Base-by-base conservation (phyloP, 257 asterid genomes). In the Nyctanthes arbortristis region DNA sequence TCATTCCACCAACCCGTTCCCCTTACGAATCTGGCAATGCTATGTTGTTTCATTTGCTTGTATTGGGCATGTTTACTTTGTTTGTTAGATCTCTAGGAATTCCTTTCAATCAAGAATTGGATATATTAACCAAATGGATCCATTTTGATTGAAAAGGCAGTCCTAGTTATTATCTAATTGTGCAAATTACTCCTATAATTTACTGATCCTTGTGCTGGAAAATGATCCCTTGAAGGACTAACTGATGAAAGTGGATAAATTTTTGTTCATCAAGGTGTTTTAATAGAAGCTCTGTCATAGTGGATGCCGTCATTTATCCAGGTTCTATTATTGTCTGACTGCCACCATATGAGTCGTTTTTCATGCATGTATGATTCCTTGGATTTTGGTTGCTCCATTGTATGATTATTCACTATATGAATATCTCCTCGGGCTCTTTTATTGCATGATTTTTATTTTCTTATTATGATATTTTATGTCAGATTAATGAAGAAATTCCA, bases 151-250 rank as follows among this genome's bases (percentile, higher is more conserved):
- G 33, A 67, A 24, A 36, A 62, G 59, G 11, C 60, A 66, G 2
- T 29, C 61, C 28, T 30, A 29, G 39, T 65, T 35, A n/a, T n/a
- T n/a, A 34, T 40, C 39, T 61, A 63, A 9, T 33, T 33, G 28
- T 35, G 7, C 22, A 69, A 31, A 33, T 37, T 63, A n/a, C 20
- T 4, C 56, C 37, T 40, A 32, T 32, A 20, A 34, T 2, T 43
- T 67, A 24, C 39, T 69, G 58, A 27, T 34, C 66, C 47, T 34
- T 43, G 64, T 33, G 66, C 58, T 43, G 65, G 66, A 30, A 60
- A 60, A 30, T 64, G 32, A 10, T 55, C 22, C 32, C 62, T 45
- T 7, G 25, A 60, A 28, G 25, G 20, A 49, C 54, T 66, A 5
- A 61, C 20, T 35, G 64, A 52, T 45, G 35, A 43, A 52, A 28